These are phyloP conservation scores for Bryum argenteum DNA, from an alignment of 225 moss, liverwort and hornwort genomes.

Conservation along the genomic window DNA sequence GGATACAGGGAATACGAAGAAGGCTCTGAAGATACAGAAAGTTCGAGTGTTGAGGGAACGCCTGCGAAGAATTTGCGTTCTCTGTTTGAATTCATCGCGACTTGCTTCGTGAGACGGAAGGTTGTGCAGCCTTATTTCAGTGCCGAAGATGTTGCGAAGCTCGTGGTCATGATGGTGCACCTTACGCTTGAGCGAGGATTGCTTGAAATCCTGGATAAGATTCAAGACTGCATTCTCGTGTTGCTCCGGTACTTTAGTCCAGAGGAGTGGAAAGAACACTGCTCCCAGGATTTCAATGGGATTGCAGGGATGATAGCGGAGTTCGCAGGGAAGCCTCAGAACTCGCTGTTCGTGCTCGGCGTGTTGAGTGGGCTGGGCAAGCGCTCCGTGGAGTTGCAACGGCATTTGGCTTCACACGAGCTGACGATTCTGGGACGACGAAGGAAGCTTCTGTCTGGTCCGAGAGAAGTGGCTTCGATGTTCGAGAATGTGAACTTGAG, in stretches of 20 bases:
- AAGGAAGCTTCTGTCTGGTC: constrained; percentile 23
- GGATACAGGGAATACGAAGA: constrained; percentile 35
- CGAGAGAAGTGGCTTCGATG: constrained; percentile 39
- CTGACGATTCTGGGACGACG: constrained; percentile 39
- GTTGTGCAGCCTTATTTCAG: constrained; percentile 27
- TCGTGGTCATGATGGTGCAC: constrained; percentile 45
- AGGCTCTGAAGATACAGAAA: constrained; percentile 22
- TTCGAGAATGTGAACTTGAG: constrained; percentile 47
- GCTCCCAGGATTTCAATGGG: constrained; percentile 28
- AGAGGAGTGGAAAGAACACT: constrained; percentile 40
- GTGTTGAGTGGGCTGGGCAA: constrained; percentile 45
- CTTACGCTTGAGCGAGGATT: constrained; percentile 43
- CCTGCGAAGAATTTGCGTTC: constrained; percentile 50
- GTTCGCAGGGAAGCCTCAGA: constrained; percentile 38
- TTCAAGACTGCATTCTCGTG: constrained; percentile 47
- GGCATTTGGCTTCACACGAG: constrained; percentile 40
- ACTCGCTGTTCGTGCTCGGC: constrained; percentile 43
- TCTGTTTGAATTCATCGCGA: constrained; percentile 42
- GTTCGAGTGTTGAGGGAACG: not conserved
- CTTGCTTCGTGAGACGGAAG: constrained; percentile 37
- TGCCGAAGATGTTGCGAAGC: constrained; percentile 22
- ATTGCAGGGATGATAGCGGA: constrained; percentile 34
- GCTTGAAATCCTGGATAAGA: constrained; percentile 34
- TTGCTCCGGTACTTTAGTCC: constrained; percentile 41
- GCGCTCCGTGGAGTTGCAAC: constrained; percentile 45